Base-by-base conservation (phyloP, 257 asterid species). In the Eucommia ulmoides region DNA sequence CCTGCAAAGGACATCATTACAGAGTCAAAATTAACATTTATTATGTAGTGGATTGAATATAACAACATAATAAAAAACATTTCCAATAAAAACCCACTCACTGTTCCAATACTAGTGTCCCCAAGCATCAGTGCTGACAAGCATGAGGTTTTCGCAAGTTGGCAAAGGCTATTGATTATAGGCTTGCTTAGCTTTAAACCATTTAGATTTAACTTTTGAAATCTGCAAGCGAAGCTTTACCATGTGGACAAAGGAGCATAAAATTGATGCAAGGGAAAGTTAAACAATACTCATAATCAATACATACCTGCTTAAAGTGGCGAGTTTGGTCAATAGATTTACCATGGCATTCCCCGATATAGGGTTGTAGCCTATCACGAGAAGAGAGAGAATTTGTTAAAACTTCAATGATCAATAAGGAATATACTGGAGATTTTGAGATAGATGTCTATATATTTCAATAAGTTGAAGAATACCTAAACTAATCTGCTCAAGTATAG, bases 101-200 rank as follows among this genome's bases (percentile, higher is more conserved):
- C 97, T 3, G 66, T 75, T 72, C 98, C 93, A 56, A 86, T 74
- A 53, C 68, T 70, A 56, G 92, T 74, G 61, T 72, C 69, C 68
- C 83, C 92, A 41, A 91, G 83, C 74, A 83, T 67, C 81, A 91
- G 69, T 20, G 78, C 93, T 41, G 95, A 78, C 70, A 91, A 74
- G 74, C 78, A 71, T 62, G 91, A 64, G 42, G 54, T 69, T 59
- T 64, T 66, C 52, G 80, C 78, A 56, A 86, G 75, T 67, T 72
- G 74, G 72, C 96, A 83, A 58, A 91, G 83, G 75, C 78, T 62
- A 62, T 72, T 86, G 52, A 81, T 74, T 52, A 86, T 81, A 42
- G 82, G 80, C 69, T 74, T 79, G 80, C 81, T 73, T 64, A 91
- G 80, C 70, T 87, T 86, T 59, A 91, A 76, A 50, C 94, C 93